Percentiles rank a stretch among this genome's conserved stretches.
phyloP scores from a whole-genome alignment of 2,329 filamentous ascomycete species.

The Penicillium sp. region DNA sequence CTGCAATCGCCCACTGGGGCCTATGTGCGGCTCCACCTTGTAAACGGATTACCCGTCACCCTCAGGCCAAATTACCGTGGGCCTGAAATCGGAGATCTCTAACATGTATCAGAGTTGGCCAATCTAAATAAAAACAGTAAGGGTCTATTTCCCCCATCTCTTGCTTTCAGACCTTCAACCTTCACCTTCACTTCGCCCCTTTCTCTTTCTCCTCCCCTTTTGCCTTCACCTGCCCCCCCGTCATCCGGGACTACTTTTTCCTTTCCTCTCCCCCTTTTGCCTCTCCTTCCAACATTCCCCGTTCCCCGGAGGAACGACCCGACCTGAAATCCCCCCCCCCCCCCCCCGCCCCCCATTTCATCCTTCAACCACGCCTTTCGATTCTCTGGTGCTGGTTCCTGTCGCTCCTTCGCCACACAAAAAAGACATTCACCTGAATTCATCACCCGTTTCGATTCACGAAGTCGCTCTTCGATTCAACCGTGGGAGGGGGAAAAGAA shows the following conservation, averaged over 20 bases:
- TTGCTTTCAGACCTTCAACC: conserved; percentile 8
- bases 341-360: conserved; percentile 9
- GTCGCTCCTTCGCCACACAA: conserved; percentile 1
- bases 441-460: background rate
- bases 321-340: conserved; percentile 20
- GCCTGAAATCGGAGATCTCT: conserved; percentile 18
- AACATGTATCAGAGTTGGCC: conserved; percentile 10
- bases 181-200: conserved; percentile 10
- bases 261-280: conserved; percentile 9
- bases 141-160: conserved; percentile 18
- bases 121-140: conserved; percentile 20
- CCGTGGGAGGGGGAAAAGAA: too few species aligned
- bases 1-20: conserved; percentile 4
- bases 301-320: conserved; percentile 44
- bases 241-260: too few species aligned
- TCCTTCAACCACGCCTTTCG: conserved; percentile 6
- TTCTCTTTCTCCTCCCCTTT: conserved; percentile 12
- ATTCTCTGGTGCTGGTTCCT: background rate
- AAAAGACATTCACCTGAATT: background rate
- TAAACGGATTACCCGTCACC: too few species aligned
- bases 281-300: conserved; percentile 13
- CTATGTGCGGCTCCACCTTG: background rate
- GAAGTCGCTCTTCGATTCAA: background rate
- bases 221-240: conserved; percentile 14
- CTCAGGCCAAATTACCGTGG: conserved; percentile 15